Base-by-base conservation (phyloP, 331 rosid genomes). In the Rosa hybrid region DNA sequence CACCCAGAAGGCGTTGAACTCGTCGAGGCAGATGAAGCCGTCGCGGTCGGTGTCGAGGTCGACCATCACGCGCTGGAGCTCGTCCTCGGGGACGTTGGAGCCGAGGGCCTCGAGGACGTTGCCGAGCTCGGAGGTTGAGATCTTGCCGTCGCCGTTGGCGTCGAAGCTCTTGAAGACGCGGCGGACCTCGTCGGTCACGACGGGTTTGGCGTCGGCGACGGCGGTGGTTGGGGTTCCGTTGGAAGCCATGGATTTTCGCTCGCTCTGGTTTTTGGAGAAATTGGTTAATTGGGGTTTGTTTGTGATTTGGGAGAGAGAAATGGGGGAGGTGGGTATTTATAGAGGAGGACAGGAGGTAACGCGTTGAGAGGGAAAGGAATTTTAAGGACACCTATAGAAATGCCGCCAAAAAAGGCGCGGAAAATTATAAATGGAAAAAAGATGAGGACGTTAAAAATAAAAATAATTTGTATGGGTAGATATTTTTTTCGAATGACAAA, bases 31-130 rank as follows among this genome's bases (percentile, higher is more conserved):
- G 60, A 95, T 91, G 90, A 87, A 87, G 11, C 98, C 98, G 79
- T 95, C 97, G 51, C 45, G 81, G 74, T 95, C 93, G 72, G 89
- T 68, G 87, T 95, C 98, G 64, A 95, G 97, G 6, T 95, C 99
- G 1, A 78, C 89, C 94, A 95, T 91, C 77, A 95, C 90, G 27
- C 84, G 86, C 44, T 76, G 65, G n/a, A 95, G 92, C 20, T 95
- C 96, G 0, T 53, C 90, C 42, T 69, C 21, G 0, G 86, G 17
- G 6, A 87, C 88, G 71, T 54, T 0, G 16, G 94, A 87, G 67
- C 97, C 96, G 68, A 91, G 89, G 27, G 92, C 50, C 27, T 75
- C 78, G 73, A 95, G 93, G 68, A 86, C 89, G 84, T 74, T 76
- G 74, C 86, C 97, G 65, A 95, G 78, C 86, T 95, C 98, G 78